Evolutionary conservation across 257 asterid genomes (phyloP).

Genomic region (Przewalskia tangutica): DNA sequence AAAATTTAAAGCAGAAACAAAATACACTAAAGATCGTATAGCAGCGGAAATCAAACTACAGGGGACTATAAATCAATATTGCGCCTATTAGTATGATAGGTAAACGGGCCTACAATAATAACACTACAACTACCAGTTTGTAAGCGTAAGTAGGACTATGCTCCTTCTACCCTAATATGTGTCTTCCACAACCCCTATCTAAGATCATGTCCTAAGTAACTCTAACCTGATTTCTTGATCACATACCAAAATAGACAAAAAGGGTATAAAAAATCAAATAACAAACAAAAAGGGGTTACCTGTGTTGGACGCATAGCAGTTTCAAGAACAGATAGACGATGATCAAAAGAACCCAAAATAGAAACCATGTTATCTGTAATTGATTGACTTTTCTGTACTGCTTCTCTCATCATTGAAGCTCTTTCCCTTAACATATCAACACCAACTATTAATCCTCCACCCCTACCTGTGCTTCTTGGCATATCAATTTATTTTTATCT

Average conservation of each 20-base stretch:
- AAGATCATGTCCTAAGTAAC: too few relatives aligned
- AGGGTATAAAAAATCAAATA: background rate
- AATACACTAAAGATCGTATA: too few relatives aligned
- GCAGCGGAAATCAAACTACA: too few relatives aligned
- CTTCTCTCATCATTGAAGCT: slow-evolving; percentile 32
- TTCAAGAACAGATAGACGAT: slow-evolving; percentile 41
- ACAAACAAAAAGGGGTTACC: slow-evolving; percentile 10
- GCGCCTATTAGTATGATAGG: too few relatives aligned
- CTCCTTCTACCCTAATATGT: too few relatives aligned
- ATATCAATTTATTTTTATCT: background rate
- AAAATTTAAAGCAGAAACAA: too few relatives aligned
- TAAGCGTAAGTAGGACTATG: too few relatives aligned
- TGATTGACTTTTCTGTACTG: slow-evolving; percentile 31
- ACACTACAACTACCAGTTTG: too few relatives aligned
- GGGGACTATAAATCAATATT: too few relatives aligned
- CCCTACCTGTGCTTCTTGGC: slow-evolving; percentile 8
- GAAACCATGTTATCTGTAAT: slow-evolving; percentile 36
- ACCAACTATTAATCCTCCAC: slow-evolving; percentile 5
- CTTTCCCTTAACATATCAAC: slow-evolving; percentile 28
- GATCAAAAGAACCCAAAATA: slow-evolving; percentile 38
- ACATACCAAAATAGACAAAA: background rate
- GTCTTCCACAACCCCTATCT: too few relatives aligned
- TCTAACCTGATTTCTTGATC: background rate
- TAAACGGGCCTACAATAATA: too few relatives aligned
- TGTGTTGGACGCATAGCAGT: slow-evolving; percentile 46